These are phyloP conservation scores for Acrocalymma vagum DNA, from an alignment of 2,329 filamentous ascomycete species.

Conservation along the genomic window DNA sequence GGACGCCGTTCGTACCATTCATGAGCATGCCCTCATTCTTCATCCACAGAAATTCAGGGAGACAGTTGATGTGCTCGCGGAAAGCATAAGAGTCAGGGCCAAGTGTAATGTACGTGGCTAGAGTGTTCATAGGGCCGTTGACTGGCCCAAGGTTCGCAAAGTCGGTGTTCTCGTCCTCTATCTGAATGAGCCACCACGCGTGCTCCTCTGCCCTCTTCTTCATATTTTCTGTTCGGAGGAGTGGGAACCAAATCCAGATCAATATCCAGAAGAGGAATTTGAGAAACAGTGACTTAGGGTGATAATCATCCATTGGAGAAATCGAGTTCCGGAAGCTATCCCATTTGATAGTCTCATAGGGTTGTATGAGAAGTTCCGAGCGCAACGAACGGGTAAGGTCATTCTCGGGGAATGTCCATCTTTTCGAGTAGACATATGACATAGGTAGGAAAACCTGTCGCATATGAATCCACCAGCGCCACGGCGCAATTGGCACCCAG, in stretches of 20 bases:
- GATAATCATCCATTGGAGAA: slow-evolving; percentile 82
- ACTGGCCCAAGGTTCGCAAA: slow-evolving; percentile 88
- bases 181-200: slow-evolving; percentile 82
- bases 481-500: slow-evolving; percentile 88
- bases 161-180: slow-evolving; percentile 93
- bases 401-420: slow-evolving; percentile 79
- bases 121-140: slow-evolving; percentile 88
- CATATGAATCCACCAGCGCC: slow-evolving; percentile 98
- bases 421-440: slow-evolving; percentile 87
- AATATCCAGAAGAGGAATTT: slow-evolving; percentile 81
- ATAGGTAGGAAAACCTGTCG: slow-evolving; percentile 96
- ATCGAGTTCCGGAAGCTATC: slow-evolving; percentile 82
- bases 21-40: slow-evolving; percentile 91
- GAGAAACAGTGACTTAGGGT: slow-evolving; percentile 87
- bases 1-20: slow-evolving; percentile 98
- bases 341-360: slow-evolving; percentile 82
- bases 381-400: slow-evolving; percentile 76
- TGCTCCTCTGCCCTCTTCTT: slow-evolving; percentile 79
- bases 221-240: slow-evolving; percentile 72
- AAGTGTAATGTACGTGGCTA: slow-evolving; percentile 84
- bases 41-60: slow-evolving; percentile 90
- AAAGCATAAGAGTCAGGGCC: slow-evolving; percentile 78
- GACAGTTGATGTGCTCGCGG: slow-evolving; percentile 77
- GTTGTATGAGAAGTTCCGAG: slow-evolving; percentile 82
- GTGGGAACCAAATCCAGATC: slow-evolving; percentile 81